Evolutionary conservation across 495 filamentous ascomycete species (phyloP).

Genomic region (Aspergillus affinis): DNA sequence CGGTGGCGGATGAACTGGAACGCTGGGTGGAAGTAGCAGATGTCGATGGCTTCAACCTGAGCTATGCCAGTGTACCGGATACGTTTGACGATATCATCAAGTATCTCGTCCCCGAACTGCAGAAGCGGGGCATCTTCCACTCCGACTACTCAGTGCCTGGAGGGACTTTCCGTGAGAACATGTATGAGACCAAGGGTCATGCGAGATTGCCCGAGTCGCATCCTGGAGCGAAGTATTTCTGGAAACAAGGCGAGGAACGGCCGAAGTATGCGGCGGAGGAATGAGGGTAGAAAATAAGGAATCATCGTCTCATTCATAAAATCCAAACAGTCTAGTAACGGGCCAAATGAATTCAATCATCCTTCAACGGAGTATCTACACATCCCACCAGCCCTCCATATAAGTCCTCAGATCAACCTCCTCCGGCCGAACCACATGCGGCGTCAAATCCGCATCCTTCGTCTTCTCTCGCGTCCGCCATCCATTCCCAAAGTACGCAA

Average conservation of each 20-base stretch:
- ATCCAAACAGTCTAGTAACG: background rate
- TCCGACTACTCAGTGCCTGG: slow-evolving; percentile 44
- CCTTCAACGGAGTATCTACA: slow-evolving; percentile 19
- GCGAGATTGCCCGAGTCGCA: slow-evolving; percentile 42
- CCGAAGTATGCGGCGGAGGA: slow-evolving; percentile 28
- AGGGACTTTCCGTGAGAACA: slow-evolving; percentile 48
- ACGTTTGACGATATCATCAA: slow-evolving; percentile 65
- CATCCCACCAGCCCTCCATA: slow-evolving; percentile 56
- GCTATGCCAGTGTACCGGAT: slow-evolving; percentile 58
- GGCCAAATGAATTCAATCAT: background rate
- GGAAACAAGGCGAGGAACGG: slow-evolving; percentile 36
- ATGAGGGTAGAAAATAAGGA: slow-evolving; percentile 6
- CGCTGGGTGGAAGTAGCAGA: slow-evolving; percentile 59
- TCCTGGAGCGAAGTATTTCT: slow-evolving; percentile 45
- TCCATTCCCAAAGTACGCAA: slow-evolving; percentile 59
- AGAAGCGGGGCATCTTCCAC: slow-evolving; percentile 47
- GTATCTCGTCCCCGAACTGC: slow-evolving; percentile 45
- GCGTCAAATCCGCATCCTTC: slow-evolving; percentile 42
- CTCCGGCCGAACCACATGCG: slow-evolving; percentile 47
- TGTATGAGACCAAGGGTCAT: slow-evolving; percentile 35
- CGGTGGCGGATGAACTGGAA: slow-evolving; percentile 62
- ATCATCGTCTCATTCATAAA: background rate
- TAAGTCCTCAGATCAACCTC: slow-evolving; percentile 46
- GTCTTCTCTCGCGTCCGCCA: slow-evolving; percentile 46
- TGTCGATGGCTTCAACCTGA: slow-evolving; percentile 64